Evolutionary conservation across 306 rosid species (phyloP).

Genomic region (Urtica urens): DNA sequence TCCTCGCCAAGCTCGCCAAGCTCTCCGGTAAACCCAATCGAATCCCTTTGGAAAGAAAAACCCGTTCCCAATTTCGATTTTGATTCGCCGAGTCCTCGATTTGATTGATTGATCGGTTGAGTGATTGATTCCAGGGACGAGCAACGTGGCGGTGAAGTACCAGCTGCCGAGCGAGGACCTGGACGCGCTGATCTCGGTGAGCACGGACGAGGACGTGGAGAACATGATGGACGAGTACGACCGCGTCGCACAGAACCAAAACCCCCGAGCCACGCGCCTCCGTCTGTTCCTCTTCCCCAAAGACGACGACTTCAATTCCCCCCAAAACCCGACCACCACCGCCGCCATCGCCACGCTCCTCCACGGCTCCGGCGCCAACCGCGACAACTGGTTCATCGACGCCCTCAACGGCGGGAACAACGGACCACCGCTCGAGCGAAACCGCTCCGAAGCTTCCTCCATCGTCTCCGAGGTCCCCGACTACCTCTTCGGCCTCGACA

Average conservation of each 20-base stretch:
- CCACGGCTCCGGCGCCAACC: conserved; percentile 64
- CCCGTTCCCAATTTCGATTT: not conserved
- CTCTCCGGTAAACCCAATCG: conserved; percentile 69
- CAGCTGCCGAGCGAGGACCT: conserved; percentile 97
- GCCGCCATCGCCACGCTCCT: conserved; percentile 68
- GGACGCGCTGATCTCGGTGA: conserved; percentile 78
- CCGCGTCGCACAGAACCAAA: conserved; percentile 55
- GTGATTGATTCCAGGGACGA: conserved; percentile 34
- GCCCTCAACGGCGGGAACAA: conserved; percentile 72
- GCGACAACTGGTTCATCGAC: conserved; percentile 87
- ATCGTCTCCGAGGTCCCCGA: conserved; percentile 86
- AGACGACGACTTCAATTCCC: conserved; percentile 29
- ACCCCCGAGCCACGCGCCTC: conserved; percentile 60
- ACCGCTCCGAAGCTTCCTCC: conserved; percentile 79
- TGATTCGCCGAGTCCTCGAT: too few relatives aligned
- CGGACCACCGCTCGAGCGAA: conserved; percentile 68
- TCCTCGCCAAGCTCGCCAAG: conserved; percentile 62
- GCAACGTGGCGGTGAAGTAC: conserved; percentile 56
- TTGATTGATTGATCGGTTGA: not conserved
- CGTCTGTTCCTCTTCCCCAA: conserved; percentile 63
- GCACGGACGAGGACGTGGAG: conserved; percentile 91
- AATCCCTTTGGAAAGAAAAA: not conserved
- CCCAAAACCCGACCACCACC: too few relatives aligned
- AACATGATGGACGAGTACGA: conserved; percentile 98
- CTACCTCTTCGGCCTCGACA: conserved; percentile 76